phyloP scores from a whole-genome alignment of 2,329 filamentous ascomycete species.

The Penicillium capsulatum region DNA sequence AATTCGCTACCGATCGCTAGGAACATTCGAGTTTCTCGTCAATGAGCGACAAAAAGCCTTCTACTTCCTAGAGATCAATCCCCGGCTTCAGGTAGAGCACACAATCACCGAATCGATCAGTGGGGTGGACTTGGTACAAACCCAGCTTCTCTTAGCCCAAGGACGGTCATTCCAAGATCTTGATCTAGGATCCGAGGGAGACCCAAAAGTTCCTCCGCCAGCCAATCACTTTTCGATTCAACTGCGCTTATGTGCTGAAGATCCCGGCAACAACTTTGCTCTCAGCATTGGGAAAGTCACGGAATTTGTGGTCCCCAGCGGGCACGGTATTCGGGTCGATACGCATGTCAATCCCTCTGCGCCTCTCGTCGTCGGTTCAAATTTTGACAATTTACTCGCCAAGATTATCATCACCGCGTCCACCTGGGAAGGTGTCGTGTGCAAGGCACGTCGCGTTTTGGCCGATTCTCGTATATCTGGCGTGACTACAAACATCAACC shows the following conservation, averaged over 20 bases:
- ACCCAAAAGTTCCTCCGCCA: slow-evolving; percentile 36
- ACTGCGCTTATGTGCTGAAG: slow-evolving; percentile 56
- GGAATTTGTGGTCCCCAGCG: slow-evolving; percentile 52
- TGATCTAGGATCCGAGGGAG: slow-evolving; percentile 26
- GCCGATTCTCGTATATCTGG: slow-evolving; percentile 54
- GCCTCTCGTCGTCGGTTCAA: slow-evolving; percentile 45
- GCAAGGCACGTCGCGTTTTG: slow-evolving; percentile 54
- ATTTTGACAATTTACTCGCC: slow-evolving; percentile 58
- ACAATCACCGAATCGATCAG: slow-evolving; percentile 58
- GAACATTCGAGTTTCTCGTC: slow-evolving; percentile 63
- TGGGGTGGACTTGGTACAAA: slow-evolving; percentile 52
- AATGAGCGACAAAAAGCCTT: slow-evolving; percentile 48
- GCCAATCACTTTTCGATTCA: slow-evolving; percentile 49
- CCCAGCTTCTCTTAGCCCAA: slow-evolving; percentile 53
- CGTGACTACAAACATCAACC: slow-evolving; percentile 55
- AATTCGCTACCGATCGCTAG: slow-evolving; percentile 56
- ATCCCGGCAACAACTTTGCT: slow-evolving; percentile 51
- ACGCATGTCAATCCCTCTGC: slow-evolving; percentile 49
- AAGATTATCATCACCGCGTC: slow-evolving; percentile 57
- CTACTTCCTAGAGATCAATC: slow-evolving; percentile 60
- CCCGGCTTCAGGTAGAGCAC: slow-evolving; percentile 59
- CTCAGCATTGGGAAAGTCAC: slow-evolving; percentile 59
- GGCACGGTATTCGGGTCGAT: slow-evolving; percentile 57
- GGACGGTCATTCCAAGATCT: slow-evolving; percentile 43
- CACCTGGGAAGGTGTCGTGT: slow-evolving; percentile 50